Evolutionary conservation across 2,329 filamentous ascomycete species (phyloP), one percentile per base, ranked within the genome.

Genomic region (Mycogone perniciosa): DNA sequence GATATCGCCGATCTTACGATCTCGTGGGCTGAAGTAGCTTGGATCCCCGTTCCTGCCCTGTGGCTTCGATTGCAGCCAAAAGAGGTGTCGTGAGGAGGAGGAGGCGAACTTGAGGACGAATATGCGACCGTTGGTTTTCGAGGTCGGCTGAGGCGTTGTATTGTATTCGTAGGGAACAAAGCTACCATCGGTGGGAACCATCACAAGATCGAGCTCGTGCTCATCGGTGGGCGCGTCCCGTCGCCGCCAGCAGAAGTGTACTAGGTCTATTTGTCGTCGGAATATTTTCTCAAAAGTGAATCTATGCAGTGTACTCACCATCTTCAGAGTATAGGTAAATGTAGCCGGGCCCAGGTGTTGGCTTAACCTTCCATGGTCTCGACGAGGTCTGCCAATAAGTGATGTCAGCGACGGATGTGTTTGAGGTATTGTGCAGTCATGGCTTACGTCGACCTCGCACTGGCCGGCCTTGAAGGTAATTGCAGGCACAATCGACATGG

Each of bases 241-340:
- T 62, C 88, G 84, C 58, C 91, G 86, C 95, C 95, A 99, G 80
- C 91, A 96, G 74, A 99, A 96, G 74, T 96, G 91, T 54, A 95
- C 79, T 54, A 99, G 81, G 47, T 96, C 87, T 90, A 57, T 33
- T 7, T 4, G 31, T 8, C 37, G 44, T 54, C 31, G 20, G 20
- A 54, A 46, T 30, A 13, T 7, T 6, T 35, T 27, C 9, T 20
- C 30, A 31, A 13, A 5, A 5, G 50, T 48, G 10, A n/a, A 44
- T 20, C 2, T 35, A 5, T 8, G n/a, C n/a, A 9, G 8, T 11
- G 5, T 11, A 50, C 65, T 52, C 64, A 86, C 85, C 92, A 84
- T 96, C 92, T 76, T 95, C 91, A 46, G 80, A 80, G 71, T 93
- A 96, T 49, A 97, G 84, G 68, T 95, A 97, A 65, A 97, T 81